Conservation (phyloP, 1,284 basidiomycete genomes). For the Cryptococcus sp. region DNA sequence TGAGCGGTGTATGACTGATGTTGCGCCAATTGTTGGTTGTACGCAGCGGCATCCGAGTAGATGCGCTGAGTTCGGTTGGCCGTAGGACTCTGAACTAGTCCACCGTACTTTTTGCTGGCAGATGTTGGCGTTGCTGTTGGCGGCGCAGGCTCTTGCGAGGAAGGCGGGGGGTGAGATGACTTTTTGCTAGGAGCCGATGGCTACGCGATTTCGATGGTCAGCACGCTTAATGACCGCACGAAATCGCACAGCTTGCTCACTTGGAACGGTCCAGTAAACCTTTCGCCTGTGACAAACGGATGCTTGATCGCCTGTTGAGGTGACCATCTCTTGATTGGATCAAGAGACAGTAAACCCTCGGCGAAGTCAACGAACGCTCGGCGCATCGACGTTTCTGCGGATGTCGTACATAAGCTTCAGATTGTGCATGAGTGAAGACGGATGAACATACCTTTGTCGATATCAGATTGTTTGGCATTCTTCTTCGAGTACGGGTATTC, state of each 20-base stretch:
- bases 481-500: slow-evolving; percentile 84
- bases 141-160: slow-evolving; percentile 8
- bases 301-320: slow-evolving; percentile 94
- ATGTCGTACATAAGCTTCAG: not conserved
- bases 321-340: slow-evolving; percentile 94
- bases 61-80: slow-evolving; percentile 73
- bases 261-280: slow-evolving; percentile 82
- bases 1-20: slow-evolving; percentile 92
- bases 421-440: not conserved
- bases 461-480: slow-evolving; percentile 76
- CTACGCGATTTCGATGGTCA: slow-evolving; percentile 1
- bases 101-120: slow-evolving; percentile 81
- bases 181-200: slow-evolving; percentile 20
- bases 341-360: slow-evolving; percentile 87
- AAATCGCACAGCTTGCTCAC: slow-evolving; percentile 57
- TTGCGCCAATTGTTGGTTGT: slow-evolving; percentile 90
- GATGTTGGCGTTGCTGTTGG: slow-evolving; percentile 22
- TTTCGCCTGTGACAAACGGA: slow-evolving; percentile 98
- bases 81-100: slow-evolving; percentile 69
- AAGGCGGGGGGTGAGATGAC: slow-evolving; percentile 11
- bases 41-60: slow-evolving; percentile 88
- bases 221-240: not conserved
- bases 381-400: slow-evolving; percentile 84
- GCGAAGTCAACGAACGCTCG: slow-evolving; percentile 98
- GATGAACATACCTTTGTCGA: slow-evolving; percentile 77